These are phyloP conservation scores for Mycena metata DNA, from an alignment of 768 basidiomycete genomes.

Conservation along the genomic window DNA sequence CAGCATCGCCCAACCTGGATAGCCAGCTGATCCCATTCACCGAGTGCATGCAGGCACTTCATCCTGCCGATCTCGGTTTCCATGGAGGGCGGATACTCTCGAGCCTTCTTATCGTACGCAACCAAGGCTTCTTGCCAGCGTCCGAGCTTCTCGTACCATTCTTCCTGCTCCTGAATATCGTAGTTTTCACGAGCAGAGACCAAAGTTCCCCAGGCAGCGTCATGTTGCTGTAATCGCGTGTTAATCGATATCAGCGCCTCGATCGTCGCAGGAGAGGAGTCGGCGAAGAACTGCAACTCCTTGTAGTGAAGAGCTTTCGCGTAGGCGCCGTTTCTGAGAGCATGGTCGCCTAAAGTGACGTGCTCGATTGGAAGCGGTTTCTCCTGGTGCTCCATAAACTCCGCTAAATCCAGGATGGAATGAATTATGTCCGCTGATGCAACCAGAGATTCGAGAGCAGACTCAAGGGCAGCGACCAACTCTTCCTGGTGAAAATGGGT, in stretches of 20 bases:
- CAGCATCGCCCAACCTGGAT: conserved; percentile 90
- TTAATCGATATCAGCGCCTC: conserved; percentile 97
- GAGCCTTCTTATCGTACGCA: conserved; percentile 85
- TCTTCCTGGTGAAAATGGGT: conserved; percentile 76
- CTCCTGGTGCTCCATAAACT: conserved; percentile 99
- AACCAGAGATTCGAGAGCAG: conserved; percentile 81
- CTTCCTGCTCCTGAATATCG: conserved; percentile 92
- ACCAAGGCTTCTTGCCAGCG: conserved; percentile 94
- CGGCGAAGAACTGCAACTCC: conserved; percentile 95
- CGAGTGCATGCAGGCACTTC: conserved; percentile 96
- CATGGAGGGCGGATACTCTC: conserved; percentile 80
- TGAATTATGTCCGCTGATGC: conserved; percentile 93
- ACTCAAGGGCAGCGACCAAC: conserved; percentile 90
- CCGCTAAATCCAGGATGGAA: conserved; percentile 91
- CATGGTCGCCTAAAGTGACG: conserved; percentile 92
- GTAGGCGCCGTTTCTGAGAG: conserved; percentile 92
- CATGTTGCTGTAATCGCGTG: conserved; percentile 95
- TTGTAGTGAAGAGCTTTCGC: conserved; percentile 99
- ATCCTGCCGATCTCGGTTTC: conserved; percentile 91
- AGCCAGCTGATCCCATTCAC: conserved; percentile 96
- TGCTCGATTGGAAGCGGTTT: conserved; percentile 95
- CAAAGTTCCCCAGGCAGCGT: conserved; percentile 97
- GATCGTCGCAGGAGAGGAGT: conserved; percentile 90
- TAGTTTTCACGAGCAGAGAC: conserved; percentile 91
- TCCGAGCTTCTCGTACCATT: conserved; percentile 98